These are phyloP conservation scores for Calonectria hongkongensis DNA, from an alignment of 2,329 filamentous ascomycete species.

Conservation along the genomic window DNA sequence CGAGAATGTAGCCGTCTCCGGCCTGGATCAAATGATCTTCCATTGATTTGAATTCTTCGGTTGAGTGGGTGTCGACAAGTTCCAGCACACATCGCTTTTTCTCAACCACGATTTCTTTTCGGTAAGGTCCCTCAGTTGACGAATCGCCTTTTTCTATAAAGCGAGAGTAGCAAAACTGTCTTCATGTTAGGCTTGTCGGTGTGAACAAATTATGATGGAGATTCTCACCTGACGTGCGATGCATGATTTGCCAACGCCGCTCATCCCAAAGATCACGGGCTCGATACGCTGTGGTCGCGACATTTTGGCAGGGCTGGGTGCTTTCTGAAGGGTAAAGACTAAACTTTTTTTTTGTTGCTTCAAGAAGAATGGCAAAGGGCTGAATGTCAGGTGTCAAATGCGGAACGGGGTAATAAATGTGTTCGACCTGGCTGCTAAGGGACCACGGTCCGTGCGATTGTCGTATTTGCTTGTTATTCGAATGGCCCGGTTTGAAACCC, in stretches of 20 bases:
- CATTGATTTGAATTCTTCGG: not conserved
- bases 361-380: not conserved
- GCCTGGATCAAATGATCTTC: slow-evolving; percentile 5
- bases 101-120: slow-evolving; percentile 1
- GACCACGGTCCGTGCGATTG: slow-evolving; percentile 16
- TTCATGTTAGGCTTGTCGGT: not conserved
- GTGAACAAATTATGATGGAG: too few species aligned
- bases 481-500: slow-evolving; percentile 9
- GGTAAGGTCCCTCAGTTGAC: not conserved
- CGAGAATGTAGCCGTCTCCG: slow-evolving; percentile 7
- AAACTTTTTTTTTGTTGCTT: too few species aligned
- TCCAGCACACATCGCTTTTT: not conserved
- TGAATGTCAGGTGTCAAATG: not conserved
- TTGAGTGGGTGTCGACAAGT: slow-evolving; percentile 8
- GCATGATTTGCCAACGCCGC: slow-evolving; percentile 14
- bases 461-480: not conserved
- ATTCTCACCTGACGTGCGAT: slow-evolving; percentile 23
- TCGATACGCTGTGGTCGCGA: slow-evolving; percentile 18
- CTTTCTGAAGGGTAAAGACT: not conserved
- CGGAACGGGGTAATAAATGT: slow-evolving; percentile 5
- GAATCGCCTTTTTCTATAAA: not conserved
- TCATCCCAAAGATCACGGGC: slow-evolving; percentile 9
- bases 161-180: slow-evolving; percentile 3
- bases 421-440: not conserved
- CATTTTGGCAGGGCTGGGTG: not conserved